phyloP scores from a whole-genome alignment of 352 stramenopile genomes.

The Globisporangium paroecandrum region DNA sequence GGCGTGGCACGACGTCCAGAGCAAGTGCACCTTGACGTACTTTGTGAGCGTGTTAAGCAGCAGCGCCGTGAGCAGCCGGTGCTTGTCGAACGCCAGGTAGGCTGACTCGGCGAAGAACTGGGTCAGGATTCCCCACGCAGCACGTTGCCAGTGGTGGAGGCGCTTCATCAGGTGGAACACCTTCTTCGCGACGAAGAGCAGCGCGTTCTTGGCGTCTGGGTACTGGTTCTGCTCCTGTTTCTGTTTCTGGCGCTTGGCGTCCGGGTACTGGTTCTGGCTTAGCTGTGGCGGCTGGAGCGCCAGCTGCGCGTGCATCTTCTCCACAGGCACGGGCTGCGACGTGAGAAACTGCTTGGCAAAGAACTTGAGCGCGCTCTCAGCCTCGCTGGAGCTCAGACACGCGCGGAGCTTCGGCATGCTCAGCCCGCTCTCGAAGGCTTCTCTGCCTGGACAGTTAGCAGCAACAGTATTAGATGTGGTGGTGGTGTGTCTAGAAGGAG shows the following conservation, averaged over 20 bases:
- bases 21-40: constrained; percentile 60
- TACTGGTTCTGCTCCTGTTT: constrained; percentile 1
- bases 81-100: constrained; percentile 45
- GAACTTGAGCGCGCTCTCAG: constrained; percentile 18
- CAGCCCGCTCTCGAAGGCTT: background rate
- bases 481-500: too few species aligned
- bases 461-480: background rate
- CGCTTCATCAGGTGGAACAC: constrained; percentile 63
- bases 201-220: background rate
- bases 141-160: constrained; percentile 60
- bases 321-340: constrained; percentile 10
- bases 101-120: constrained; percentile 32
- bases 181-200: constrained; percentile 27
- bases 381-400: constrained; percentile 6
- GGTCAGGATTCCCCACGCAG: constrained; percentile 44
- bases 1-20: constrained; percentile 47
- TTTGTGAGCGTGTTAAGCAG: constrained; percentile 49
- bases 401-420: background rate
- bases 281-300: constrained; percentile 19
- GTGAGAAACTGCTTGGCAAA: constrained; percentile 51
- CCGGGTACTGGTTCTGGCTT: too few species aligned
- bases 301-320: constrained; percentile 26
- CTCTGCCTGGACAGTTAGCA: background rate
- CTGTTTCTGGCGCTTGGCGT: too few species aligned
- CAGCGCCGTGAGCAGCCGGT: constrained; percentile 46